Evolutionary conservation across 2,329 filamentous ascomycete species (phyloP).

Genomic region (Aspergillus pseudoviridinutans): DNA sequence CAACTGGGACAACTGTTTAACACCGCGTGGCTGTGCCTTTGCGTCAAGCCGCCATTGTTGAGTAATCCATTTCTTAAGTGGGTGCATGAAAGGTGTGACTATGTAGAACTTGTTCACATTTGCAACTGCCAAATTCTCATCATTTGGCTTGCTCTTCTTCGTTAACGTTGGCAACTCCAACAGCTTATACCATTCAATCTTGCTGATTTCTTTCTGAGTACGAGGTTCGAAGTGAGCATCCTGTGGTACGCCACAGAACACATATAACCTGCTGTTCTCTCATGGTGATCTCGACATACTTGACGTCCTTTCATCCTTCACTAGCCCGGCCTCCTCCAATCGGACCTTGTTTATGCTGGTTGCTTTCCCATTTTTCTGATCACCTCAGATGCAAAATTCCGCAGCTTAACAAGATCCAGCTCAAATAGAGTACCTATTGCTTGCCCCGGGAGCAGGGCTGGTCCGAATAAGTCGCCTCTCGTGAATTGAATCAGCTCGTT

Average conservation of each 20-base stretch:
- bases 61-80: constrained; percentile 85
- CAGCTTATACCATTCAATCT: constrained; percentile 90
- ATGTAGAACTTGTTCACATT: constrained; percentile 93
- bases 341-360: too few species aligned
- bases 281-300: constrained; percentile 85
- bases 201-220: constrained; percentile 95
- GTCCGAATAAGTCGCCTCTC: too few species aligned
- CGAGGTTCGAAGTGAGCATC: constrained; percentile 83
- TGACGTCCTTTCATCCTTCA: constrained; percentile 68
- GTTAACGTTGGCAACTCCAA: constrained; percentile 75
- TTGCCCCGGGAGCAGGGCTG: too few species aligned
- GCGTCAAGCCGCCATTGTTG: constrained; percentile 73
- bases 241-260: constrained; percentile 83
- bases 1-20: constrained; percentile 42
- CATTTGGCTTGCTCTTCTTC: constrained; percentile 66
- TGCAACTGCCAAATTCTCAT: constrained; percentile 51
- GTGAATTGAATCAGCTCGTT: too few species aligned
- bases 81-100: constrained; percentile 90
- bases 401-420: too few species aligned
- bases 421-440: too few species aligned
- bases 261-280: constrained; percentile 86
- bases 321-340: constrained; percentile 60
- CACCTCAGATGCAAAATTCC: too few species aligned
- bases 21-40: constrained; percentile 39
- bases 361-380: too few species aligned